A percentile compares a stretch with the other conserved stretches of the same genome.
These are phyloP conservation scores for Iberis amara DNA, from an alignment of 441 rosid genomes.

Conservation along the genomic window DNA sequence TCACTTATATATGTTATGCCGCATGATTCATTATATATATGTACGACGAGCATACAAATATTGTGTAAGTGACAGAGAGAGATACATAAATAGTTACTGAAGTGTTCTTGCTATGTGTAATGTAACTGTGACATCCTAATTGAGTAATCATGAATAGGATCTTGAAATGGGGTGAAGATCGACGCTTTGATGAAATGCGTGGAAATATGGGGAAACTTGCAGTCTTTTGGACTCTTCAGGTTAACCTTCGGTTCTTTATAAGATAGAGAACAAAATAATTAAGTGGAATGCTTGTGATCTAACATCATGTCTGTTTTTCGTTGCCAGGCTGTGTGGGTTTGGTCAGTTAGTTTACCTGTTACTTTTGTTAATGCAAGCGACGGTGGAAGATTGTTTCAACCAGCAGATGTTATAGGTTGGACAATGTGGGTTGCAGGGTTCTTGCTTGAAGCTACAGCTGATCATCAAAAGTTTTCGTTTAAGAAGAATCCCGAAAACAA, in stretches of 20 bases:
- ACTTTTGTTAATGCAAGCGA: slow-evolving; percentile 80
- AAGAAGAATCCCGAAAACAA: slow-evolving; percentile 68
- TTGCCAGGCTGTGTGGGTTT: slow-evolving; percentile 87
- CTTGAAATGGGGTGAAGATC: slow-evolving; percentile 90
- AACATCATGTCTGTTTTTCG: background rate
- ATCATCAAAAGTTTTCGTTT: slow-evolving; percentile 78
- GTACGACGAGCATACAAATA: too few relatives aligned
- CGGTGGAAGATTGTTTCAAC: slow-evolving; percentile 53
- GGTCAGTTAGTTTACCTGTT: slow-evolving; percentile 89
- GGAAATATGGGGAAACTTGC: slow-evolving; percentile 58
- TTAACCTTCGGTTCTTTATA: slow-evolving; percentile 19
- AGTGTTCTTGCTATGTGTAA: slow-evolving; percentile 8
- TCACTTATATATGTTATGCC: slow-evolving; percentile 4
- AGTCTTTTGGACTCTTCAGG: slow-evolving; percentile 83
- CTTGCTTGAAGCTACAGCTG: slow-evolving; percentile 65
- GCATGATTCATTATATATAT: background rate
- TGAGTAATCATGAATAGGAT: slow-evolving; percentile 44
- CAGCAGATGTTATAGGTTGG: slow-evolving; percentile 79
- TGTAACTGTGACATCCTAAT: slow-evolving; percentile 2
- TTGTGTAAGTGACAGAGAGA: slow-evolving; percentile 3
- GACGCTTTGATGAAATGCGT: slow-evolving; percentile 86
- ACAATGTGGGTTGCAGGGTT: slow-evolving; percentile 65
- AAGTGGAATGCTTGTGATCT: slow-evolving; percentile 15
- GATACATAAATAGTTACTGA: background rate
- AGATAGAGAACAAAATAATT: background rate